Conservation (phyloP, 768 basidiomycete genomes). For the Lactarius trivialis region DNA sequence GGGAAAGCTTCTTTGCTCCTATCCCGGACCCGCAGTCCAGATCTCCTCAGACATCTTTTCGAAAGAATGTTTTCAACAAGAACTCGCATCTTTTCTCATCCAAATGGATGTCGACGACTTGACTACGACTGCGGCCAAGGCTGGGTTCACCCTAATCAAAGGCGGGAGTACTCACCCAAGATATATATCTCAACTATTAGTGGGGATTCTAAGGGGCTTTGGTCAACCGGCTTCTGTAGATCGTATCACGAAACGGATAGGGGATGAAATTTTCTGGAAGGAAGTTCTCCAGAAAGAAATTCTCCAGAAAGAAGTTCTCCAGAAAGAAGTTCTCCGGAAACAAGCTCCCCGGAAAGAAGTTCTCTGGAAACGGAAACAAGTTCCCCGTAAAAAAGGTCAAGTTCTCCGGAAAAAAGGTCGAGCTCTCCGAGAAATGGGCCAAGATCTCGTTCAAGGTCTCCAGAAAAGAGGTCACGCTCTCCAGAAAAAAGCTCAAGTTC, state of each 20-base stretch:
- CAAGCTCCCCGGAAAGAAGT: too few species aligned
- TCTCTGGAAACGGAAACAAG: too few species aligned
- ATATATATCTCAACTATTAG: neutral
- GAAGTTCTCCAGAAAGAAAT: too few species aligned
- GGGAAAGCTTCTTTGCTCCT: slow-evolving; percentile 30
- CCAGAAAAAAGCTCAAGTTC: too few species aligned
- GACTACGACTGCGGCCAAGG: slow-evolving; percentile 17
- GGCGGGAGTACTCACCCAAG: neutral
- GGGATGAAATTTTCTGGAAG: neutral
- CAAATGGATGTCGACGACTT: neutral
- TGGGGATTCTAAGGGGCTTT: slow-evolving; percentile 24
- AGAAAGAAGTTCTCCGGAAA: too few species aligned
- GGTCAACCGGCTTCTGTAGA: slow-evolving; percentile 28
- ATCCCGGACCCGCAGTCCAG: slow-evolving; percentile 38
- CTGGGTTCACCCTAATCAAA: neutral
- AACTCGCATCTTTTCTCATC: neutral
- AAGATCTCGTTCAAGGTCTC: too few species aligned
- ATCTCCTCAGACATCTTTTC: slow-evolving; percentile 25
- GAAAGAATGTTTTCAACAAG: too few species aligned
- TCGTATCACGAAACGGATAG: slow-evolving; percentile 9
- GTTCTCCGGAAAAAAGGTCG: too few species aligned
- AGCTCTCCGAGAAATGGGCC: too few species aligned
- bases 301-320: too few species aligned
- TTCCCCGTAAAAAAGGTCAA: too few species aligned
- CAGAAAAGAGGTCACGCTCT: too few species aligned